phyloP scores from a whole-genome alignment of 495 filamentous ascomycete genomes.

The Gamarada debralockiae region DNA sequence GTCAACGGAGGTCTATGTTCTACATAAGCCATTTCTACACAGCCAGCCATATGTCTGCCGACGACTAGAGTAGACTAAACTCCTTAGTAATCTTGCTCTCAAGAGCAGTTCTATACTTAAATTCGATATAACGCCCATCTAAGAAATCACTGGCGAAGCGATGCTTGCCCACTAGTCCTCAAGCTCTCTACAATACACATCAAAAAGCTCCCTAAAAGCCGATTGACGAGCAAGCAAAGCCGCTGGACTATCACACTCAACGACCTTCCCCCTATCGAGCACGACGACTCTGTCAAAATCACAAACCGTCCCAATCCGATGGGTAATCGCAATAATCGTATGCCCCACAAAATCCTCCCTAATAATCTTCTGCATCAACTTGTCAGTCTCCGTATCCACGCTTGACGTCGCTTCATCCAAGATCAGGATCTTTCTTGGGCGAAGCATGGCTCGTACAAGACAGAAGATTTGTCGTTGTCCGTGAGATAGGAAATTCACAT shows the following conservation, averaged over 20 bases:
- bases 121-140: no score
- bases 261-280: constrained; percentile 33
- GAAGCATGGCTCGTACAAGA: constrained; percentile 37
- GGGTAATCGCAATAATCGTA: constrained; percentile 47
- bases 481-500: constrained; percentile 32
- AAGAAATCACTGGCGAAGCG: no score
- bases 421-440: constrained; percentile 32
- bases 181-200: no score
- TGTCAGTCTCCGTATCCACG: constrained; percentile 48
- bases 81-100: no score
- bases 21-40: no score
- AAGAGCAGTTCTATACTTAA: no score
- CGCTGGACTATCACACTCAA: constrained; percentile 17
- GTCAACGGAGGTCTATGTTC: no score
- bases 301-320: constrained; percentile 42
- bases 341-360: constrained; percentile 45
- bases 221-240: no score
- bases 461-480: constrained; percentile 46
- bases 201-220: no score
- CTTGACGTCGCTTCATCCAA: constrained; percentile 47
- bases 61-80: no score
- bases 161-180: no score
- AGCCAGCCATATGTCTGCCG: no score
- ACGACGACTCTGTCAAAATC: constrained; percentile 43
- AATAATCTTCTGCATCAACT: constrained; percentile 53